phyloP scores from a whole-genome alignment of 1,139 yeast species.

The Saccharomyces hybrid region DNA sequence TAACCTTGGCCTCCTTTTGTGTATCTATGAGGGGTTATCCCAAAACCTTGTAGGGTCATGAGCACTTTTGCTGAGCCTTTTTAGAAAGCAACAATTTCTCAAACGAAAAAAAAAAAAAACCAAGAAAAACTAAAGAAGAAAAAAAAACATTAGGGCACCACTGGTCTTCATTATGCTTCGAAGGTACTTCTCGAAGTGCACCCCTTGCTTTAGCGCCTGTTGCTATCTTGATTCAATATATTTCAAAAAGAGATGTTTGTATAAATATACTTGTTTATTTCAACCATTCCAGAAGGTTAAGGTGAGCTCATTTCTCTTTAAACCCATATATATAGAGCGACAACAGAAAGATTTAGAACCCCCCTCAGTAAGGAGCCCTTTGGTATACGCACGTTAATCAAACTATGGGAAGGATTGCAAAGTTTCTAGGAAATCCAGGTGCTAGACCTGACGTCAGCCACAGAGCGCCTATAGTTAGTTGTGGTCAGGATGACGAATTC shows the following conservation, averaged over 20 bases:
- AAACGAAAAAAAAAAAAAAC: neutral
- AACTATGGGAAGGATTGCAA: conserved; percentile 3
- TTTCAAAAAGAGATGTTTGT: neutral
- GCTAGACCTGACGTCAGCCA: conserved; percentile 4
- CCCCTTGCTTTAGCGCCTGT: neutral
- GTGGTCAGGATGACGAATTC: neutral
- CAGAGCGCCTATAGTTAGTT: neutral
- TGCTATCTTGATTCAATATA: neutral
- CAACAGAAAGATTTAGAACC: neutral
- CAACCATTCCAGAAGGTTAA: neutral
- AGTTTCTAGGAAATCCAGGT: conserved; percentile 4
- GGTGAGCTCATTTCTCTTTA: neutral
- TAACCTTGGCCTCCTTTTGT: neutral
- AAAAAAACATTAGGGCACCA: neutral
- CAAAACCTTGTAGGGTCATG: neutral
- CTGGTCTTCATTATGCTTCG: neutral
- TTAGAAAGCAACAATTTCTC: neutral
- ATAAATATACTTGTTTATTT: neutral
- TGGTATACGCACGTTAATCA: neutral
- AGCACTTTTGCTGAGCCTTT: neutral
- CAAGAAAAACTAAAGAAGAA: no score
- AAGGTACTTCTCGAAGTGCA: neutral
- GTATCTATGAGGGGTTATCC: neutral
- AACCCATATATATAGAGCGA: neutral
- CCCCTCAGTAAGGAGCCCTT: neutral